Evolutionary conservation across 139 green algal genomes (phyloP), one percentile per base, ranked within the genome.

Genomic region (Yamagishiella unicocca): DNA sequence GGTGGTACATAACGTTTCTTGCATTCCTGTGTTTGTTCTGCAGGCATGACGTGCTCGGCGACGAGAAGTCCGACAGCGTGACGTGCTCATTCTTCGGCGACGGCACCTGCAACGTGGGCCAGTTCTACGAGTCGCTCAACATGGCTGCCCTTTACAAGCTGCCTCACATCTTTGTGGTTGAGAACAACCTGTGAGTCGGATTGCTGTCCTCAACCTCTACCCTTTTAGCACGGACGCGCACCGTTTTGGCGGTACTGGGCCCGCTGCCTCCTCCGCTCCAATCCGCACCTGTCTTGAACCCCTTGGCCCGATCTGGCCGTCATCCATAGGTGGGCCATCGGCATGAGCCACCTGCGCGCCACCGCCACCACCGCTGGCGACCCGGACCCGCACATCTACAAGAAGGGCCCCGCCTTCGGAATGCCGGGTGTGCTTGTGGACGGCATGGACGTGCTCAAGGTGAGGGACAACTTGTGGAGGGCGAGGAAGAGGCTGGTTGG

Each of bases 381-480:
- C 84, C 58, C 94, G 31, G 93, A 97, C 53, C 97, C 97, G 19
- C 94, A 92, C 91, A 99, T 99, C 91, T 98, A 98, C 93, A 99
- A 99, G 90, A 99, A 99, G 93, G 97, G 97, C 38, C 92, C 93
- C 17, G 92, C 97, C 24, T 99, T 99, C 92, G 97, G 97, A 89
- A 99, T 99, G 96, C 97, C 97, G 37, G 97, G 97, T 37, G 94
- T 99, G 67, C 94, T 95, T 31, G 97, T 99, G 33, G 97, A 99
- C 64, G 97, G 97, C 92, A 99, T 99, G 97, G 97, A 99, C 87
- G 96, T 99, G n/a, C 84, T 98, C 61, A 98, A 98, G 95, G 97
- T 98, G 73, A 29, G 89, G 31, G 12, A 25, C 38, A 8, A 12
- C 25, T 6, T 4, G 40, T 45, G 38, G n/a, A n/a, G n/a, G n/a